These are phyloP conservation scores for Vanrija pseudolonga DNA, from an alignment of 1,284 basidiomycete genomes.

Conservation along the genomic window DNA sequence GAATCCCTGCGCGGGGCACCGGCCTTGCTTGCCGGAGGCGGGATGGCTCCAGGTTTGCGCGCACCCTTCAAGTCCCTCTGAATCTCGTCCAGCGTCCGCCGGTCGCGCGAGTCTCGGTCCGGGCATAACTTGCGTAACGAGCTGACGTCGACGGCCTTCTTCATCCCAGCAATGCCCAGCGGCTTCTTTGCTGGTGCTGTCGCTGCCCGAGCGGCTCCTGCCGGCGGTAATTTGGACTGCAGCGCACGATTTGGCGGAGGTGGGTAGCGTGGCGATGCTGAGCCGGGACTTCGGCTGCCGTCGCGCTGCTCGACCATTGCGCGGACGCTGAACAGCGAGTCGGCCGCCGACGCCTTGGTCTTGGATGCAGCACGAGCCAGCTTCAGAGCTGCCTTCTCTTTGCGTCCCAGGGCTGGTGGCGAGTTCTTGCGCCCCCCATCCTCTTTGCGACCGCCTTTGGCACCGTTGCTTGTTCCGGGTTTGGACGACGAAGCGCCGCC, in stretches of 20 bases:
- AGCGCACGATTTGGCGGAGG: not conserved
- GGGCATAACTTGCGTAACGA: constrained; percentile 34
- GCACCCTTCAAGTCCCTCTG: constrained; percentile 27
- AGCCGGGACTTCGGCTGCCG: not conserved
- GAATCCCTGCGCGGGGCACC: too few species aligned
- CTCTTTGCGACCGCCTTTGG: not conserved
- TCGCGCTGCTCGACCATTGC: constrained; percentile 30
- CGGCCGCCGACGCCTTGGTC: not conserved
- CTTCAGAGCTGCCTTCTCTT: constrained; percentile 27
- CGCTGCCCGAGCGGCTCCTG: too few species aligned
- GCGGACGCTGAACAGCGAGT: constrained; percentile 32
- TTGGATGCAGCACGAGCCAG: constrained; percentile 3
- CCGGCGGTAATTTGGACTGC: not conserved
- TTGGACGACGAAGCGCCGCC: not conserved
- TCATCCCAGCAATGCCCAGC: constrained; percentile 12
- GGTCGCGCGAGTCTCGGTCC: constrained; percentile 35
- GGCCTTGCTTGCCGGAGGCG: not conserved
- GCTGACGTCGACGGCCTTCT: constrained; percentile 16
- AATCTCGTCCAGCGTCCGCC: constrained; percentile 40
- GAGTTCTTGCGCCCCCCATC: constrained; percentile 9
- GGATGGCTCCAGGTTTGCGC: constrained; percentile 10
- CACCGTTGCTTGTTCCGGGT: not conserved
- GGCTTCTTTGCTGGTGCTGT: not conserved
- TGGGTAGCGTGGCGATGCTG: not conserved
- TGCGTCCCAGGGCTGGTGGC: constrained; percentile 28